Conservation (phyloP, 768 basidiomycete species). For the Boletus reticulatus region DNA sequence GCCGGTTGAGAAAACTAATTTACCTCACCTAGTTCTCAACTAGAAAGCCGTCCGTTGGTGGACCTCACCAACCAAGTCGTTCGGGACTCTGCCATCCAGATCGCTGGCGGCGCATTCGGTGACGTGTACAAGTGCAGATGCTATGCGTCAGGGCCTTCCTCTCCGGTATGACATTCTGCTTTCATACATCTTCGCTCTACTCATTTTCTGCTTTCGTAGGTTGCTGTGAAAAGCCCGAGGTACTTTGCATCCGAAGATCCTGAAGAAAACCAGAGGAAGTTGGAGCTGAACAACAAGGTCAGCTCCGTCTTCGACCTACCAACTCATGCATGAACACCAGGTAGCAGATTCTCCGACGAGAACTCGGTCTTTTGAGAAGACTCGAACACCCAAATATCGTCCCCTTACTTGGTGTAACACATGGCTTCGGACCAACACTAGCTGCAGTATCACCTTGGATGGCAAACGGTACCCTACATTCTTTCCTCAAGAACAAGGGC, state of each 20-base stretch:
- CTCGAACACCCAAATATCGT: neutral
- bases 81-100: neutral
- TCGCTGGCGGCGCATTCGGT: neutral
- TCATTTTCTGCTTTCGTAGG: neutral
- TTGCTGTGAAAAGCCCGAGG: neutral
- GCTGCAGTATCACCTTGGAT: neutral
- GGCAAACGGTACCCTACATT: neutral
- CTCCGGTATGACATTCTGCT: neutral
- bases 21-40: neutral
- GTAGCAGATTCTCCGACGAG: neutral
- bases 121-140: constrained; percentile 6
- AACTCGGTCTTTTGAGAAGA: neutral
- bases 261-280: neutral
- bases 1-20: neutral
- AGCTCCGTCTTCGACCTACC: neutral
- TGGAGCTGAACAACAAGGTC: neutral
- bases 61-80: neutral
- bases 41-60: neutral
- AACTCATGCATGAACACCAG: too few species aligned
- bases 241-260: neutral
- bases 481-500: neutral
- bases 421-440: neutral
- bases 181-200: neutral
- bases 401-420: neutral
- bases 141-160: neutral